Conservation (phyloP, 2,329 filamentous ascomycete genomes). For the Aspergillus carbonarius region DNA sequence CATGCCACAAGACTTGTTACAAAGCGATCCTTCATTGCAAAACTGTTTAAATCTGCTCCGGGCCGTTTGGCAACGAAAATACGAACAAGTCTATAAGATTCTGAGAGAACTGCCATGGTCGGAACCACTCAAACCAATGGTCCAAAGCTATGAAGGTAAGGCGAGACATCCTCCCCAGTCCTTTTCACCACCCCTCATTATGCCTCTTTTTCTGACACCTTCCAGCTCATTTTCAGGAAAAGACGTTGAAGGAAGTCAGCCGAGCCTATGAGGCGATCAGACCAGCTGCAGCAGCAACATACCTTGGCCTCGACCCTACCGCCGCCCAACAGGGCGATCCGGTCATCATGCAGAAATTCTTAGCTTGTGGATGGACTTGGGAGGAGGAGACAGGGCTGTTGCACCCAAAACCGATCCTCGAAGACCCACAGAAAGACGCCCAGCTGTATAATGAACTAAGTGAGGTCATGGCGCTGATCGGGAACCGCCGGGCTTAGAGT, state of each 20-base stretch:
- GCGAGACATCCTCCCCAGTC: neutral
- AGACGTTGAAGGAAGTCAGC: conserved; percentile 39
- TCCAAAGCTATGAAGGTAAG: conserved; percentile 39
- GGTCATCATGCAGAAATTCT: conserved; percentile 33
- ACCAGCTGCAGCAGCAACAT: conserved; percentile 34
- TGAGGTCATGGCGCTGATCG: conserved; percentile 35
- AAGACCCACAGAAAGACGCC: conserved; percentile 14
- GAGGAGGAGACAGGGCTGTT: conserved; percentile 35
- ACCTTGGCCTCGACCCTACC: conserved; percentile 36
- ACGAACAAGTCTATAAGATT: conserved; percentile 36
- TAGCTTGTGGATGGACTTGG: conserved; percentile 40
- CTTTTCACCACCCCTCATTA: neutral
- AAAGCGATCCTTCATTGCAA: conserved; percentile 33
- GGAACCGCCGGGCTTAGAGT: conserved; percentile 25
- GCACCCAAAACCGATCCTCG: conserved; percentile 31
- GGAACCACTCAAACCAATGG: conserved; percentile 30
- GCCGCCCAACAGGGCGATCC: conserved; percentile 28
- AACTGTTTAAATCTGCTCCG: conserved; percentile 37
- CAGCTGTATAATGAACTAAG: conserved; percentile 29
- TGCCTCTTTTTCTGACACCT: neutral
- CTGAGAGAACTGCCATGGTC: conserved; percentile 38
- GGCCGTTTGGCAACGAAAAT: conserved; percentile 40
- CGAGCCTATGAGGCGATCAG: conserved; percentile 42
- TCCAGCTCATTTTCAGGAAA: conserved; percentile 40
- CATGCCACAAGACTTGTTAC: conserved; percentile 32